Evolutionary conservation across 1,284 basidiomycete genomes (phyloP).

Genomic region (Tetrapyrgos nigripes): DNA sequence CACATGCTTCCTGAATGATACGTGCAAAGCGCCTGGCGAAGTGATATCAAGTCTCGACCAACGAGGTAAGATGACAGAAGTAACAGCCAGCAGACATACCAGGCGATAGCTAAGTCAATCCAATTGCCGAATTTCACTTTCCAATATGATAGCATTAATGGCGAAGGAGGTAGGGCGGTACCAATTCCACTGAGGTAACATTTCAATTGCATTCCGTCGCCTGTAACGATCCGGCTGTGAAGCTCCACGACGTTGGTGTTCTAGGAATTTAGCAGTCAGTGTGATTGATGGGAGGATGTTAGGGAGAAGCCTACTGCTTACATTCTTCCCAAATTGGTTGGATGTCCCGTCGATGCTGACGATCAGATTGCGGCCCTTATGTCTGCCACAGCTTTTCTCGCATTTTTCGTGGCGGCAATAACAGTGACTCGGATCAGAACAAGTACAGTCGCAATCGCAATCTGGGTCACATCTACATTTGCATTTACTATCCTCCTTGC

Average conservation of each 20-base stretch:
- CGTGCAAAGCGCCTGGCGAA: conserved; percentile 34
- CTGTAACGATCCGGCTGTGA: conserved; percentile 32
- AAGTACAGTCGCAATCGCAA: neutral
- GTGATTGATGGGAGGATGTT: neutral
- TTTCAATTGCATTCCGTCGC: conserved; percentile 24
- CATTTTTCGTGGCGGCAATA: neutral
- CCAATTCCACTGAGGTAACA: conserved; percentile 44
- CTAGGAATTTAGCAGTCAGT: conserved; percentile 18
- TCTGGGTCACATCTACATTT: neutral
- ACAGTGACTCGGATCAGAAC: neutral
- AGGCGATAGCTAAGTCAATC: conserved; percentile 35
- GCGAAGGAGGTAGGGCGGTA: conserved; percentile 33
- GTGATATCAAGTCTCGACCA: too few relatives aligned
- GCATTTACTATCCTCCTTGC: neutral
- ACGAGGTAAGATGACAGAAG: neutral
- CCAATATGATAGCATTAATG: conserved; percentile 24
- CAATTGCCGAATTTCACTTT: conserved; percentile 19
- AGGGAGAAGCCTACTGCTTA: conserved; percentile 4
- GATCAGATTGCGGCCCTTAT: conserved; percentile 25
- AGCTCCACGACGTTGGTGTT: conserved; percentile 44
- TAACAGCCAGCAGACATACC: conserved; percentile 19
- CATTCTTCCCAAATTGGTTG: conserved; percentile 35
- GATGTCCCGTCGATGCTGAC: conserved; percentile 40
- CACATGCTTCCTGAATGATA: conserved; percentile 41
- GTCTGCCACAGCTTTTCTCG: neutral